These are phyloP conservation scores for Annona cherimola DNA, from an alignment of 164 flowering plant genomes.

Conservation along the genomic window DNA sequence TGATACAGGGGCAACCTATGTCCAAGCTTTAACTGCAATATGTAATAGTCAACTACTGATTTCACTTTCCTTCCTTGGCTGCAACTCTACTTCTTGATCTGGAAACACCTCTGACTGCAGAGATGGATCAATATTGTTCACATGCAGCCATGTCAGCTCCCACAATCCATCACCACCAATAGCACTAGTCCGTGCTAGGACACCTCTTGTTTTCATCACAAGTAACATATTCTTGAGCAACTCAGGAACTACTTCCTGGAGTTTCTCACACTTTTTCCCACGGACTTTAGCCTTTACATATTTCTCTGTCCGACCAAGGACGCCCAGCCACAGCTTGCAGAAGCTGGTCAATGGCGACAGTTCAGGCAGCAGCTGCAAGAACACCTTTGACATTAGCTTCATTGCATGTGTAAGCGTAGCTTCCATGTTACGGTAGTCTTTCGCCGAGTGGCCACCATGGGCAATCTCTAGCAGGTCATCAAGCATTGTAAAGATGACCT, in stretches of 20 bases:
- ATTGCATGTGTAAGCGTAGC: constrained; percentile 30
- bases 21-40: background rate
- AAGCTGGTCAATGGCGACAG: constrained; percentile 22
- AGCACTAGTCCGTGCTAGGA: constrained; percentile 25
- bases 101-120: constrained; percentile 30
- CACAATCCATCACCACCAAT: constrained; percentile 33
- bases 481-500: constrained; percentile 32
- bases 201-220: constrained; percentile 28
- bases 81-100: constrained; percentile 22
- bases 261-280: constrained; percentile 34
- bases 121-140: constrained; percentile 29
- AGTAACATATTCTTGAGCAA: constrained; percentile 32
- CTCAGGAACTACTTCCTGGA: constrained; percentile 31
- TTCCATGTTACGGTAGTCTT: constrained; percentile 37
- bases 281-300: constrained; percentile 31
- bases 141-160: constrained; percentile 36
- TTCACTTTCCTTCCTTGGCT: constrained; percentile 5
- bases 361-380: constrained; percentile 25
- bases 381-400: constrained; percentile 30
- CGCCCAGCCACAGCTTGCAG: constrained; percentile 34
- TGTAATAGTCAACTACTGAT: background rate
- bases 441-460: constrained; percentile 26
- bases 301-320: constrained; percentile 33
- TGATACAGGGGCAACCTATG: background rate
- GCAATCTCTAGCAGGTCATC: constrained; percentile 38